Percentiles rank a stretch among this genome's conserved stretches.
Evolutionary conservation across 768 basidiomycete genomes (phyloP).

Genomic region (Pisolithus albus): DNA sequence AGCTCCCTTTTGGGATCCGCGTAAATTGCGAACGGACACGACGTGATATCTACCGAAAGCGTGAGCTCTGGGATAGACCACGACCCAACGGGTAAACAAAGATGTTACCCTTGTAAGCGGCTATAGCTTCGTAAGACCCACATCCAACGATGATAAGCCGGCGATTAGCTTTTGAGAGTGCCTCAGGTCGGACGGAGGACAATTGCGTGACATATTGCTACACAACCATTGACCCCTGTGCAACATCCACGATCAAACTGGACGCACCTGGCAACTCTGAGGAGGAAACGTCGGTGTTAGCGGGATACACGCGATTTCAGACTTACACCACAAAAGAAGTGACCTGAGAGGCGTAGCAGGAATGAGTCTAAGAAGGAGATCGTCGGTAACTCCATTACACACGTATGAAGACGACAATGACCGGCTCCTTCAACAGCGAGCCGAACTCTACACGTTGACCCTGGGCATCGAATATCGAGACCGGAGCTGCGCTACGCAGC

Average conservation of each 20-base stretch:
- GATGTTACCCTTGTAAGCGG: constrained; percentile 39
- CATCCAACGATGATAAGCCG: constrained; percentile 53
- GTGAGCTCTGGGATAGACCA: background rate
- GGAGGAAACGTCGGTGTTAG: background rate
- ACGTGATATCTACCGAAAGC: constrained; percentile 35
- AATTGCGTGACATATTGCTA: constrained; percentile 47
- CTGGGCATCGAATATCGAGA: constrained; percentile 37
- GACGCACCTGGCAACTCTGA: constrained; percentile 39
- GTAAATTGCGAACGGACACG: constrained; percentile 45
- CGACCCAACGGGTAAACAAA: background rate
- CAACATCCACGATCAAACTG: background rate
- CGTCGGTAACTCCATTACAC: background rate
- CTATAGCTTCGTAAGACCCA: constrained; percentile 48
- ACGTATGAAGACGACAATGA: constrained; percentile 63
- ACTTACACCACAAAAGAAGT: constrained; percentile 61
- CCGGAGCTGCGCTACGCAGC: constrained; percentile 31
- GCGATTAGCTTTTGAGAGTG: constrained; percentile 33
- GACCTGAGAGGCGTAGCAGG: constrained; percentile 31
- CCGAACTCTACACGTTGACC: constrained; percentile 49
- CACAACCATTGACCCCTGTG: background rate
- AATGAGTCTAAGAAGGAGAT: background rate
- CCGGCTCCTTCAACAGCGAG: constrained; percentile 43
- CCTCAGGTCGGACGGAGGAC: constrained; percentile 33
- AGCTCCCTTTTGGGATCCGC: constrained; percentile 58
- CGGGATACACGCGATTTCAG: background rate